Base-by-base conservation (phyloP, 441 rosid species). In the Croton laevigatus region DNA sequence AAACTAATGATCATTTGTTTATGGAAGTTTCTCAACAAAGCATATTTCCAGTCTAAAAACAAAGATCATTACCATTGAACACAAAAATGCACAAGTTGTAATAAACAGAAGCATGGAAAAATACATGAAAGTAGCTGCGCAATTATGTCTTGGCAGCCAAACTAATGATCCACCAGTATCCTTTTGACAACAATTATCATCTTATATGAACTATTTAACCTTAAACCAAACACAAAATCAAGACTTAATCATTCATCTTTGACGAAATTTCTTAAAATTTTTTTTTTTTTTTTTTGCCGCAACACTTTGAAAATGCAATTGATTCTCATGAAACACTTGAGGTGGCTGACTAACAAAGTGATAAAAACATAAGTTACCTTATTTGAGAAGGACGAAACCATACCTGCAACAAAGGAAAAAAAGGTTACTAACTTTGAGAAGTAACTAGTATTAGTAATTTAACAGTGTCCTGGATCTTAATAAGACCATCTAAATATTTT, bases 361-460 rank as follows among this genome's bases (percentile, higher is more conserved):
- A 70, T 42, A 27, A 40, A 13, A 71, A 40, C 3, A 52, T 6
- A 62, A 66, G 64, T 71, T 81, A 89, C 98, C 97, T 86, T 81
- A 67, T 83, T 64, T 53, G 81, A 67, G 3, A 78, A 71, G 62
- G 83, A 77, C 38, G 84, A 78, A 71, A 70, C 83, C 70, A 68
- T 75, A 73, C 87, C 98, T 93, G 91, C 81, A 79, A 77, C 65
- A 78, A 66, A 61, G 77, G 66, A 49, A 65, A 76, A 55, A 81
- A 60, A 57, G 66, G 68, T 72, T 73, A 40, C 36, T 67, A 62
- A 74, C 57, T 42, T 61, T n/a, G 62, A 17, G 57, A 16, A 66
- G 27, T 22, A 16, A 68, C 23, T 3, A 62, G 4, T 12, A 36
- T 8, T 27, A 27, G 32, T 27, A 27, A 27, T 38, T 38, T 38